A percentile compares a stretch with the other conserved stretches of the same genome.
These are phyloP conservation scores for Eimeria zaria DNA, from an alignment of 169 alveolate species.

Conservation along the genomic window DNA sequence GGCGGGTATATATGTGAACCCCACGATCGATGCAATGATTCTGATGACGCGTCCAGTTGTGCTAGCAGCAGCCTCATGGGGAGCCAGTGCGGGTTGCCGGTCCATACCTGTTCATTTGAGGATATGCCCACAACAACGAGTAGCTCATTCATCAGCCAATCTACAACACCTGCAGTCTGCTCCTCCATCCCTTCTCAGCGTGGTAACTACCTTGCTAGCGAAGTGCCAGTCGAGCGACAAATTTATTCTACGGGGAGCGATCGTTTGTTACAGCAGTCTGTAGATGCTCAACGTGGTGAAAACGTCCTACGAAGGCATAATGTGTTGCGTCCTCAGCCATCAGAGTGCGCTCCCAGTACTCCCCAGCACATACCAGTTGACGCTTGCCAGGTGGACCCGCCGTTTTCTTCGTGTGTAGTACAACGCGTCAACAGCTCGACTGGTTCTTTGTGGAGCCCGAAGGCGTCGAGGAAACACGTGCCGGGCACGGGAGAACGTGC, in stretches of 20 bases:
- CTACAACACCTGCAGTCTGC: constrained; percentile 38
- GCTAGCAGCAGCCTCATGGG: constrained; percentile 69
- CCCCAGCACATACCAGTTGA: constrained; percentile 1
- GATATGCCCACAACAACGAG: constrained; percentile 55
- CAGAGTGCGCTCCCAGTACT: not conserved
- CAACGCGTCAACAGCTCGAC: constrained; percentile 73
- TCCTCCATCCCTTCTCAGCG: constrained; percentile 30
- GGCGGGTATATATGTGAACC: not conserved
- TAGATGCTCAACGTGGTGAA: constrained; percentile 2
- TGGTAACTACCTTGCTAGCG: constrained; percentile 5
- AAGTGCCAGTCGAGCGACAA: constrained; percentile 31
- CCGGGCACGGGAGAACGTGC: constrained; percentile 28
- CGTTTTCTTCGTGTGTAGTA: constrained; percentile 5
- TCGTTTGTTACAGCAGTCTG: not conserved
- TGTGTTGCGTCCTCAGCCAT: not conserved
- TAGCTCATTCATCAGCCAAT: constrained; percentile 70
- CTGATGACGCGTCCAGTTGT: constrained; percentile 65
- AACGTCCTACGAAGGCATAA: not conserved
- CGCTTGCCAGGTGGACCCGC: constrained; percentile 30
- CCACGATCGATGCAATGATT: not conserved
- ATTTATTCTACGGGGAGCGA: constrained; percentile 19
- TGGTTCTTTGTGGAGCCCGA: constrained; percentile 80
- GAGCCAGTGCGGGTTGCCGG: constrained; percentile 47
- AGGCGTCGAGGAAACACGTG: constrained; percentile 38
- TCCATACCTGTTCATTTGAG: constrained; percentile 11